A percentile compares a stretch with the other conserved stretches of the same genome.
Evolutionary conservation across 2,329 filamentous ascomycete species (phyloP).

Genomic region (Ascochyta pisi): DNA sequence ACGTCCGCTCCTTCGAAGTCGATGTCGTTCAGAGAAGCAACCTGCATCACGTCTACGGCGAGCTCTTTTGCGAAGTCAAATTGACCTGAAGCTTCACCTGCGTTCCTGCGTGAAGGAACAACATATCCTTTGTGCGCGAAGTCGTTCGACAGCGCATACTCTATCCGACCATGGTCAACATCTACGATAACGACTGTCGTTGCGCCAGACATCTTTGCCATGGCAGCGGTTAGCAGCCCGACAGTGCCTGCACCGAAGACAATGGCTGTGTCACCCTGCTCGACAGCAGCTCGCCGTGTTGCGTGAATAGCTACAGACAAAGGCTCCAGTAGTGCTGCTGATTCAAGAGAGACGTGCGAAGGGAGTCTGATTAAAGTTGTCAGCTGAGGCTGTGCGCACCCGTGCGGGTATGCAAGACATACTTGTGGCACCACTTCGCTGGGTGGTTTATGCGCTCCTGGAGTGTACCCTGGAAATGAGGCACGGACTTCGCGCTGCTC

Average conservation of each 20-base stretch:
- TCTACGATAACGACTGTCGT: slow-evolving; percentile 51
- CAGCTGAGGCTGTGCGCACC: slow-evolving; percentile 33
- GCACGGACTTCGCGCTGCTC: slow-evolving; percentile 53
- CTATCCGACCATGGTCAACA: slow-evolving; percentile 49
- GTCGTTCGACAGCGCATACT: slow-evolving; percentile 48
- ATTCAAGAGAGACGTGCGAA: slow-evolving; percentile 48
- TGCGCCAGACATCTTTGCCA: slow-evolving; percentile 52
- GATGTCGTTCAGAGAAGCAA: slow-evolving; percentile 44
- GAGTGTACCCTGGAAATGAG: slow-evolving; percentile 53
- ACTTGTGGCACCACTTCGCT: slow-evolving; percentile 55
- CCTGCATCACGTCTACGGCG: slow-evolving; percentile 45
- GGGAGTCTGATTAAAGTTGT: slow-evolving; percentile 48
- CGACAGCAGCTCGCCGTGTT: slow-evolving; percentile 73
- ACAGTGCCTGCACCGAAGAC: slow-evolving; percentile 84
- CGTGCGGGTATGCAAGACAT: slow-evolving; percentile 43
- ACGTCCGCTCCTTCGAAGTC: slow-evolving; percentile 51
- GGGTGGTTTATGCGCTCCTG: slow-evolving; percentile 54
- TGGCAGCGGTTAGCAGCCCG: slow-evolving; percentile 49
- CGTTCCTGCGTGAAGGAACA: slow-evolving; percentile 33
- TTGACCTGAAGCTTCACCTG: slow-evolving; percentile 40
- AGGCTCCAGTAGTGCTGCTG: slow-evolving; percentile 59
- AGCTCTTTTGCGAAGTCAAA: slow-evolving; percentile 46
- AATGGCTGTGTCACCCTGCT: slow-evolving; percentile 77
- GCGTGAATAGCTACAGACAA: slow-evolving; percentile 88
- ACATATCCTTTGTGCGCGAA: slow-evolving; percentile 51